Evolutionary conservation across 1,139 yeast species (phyloP), one percentile per base, ranked within the genome.

Genomic region (Taphrina pruni): DNA sequence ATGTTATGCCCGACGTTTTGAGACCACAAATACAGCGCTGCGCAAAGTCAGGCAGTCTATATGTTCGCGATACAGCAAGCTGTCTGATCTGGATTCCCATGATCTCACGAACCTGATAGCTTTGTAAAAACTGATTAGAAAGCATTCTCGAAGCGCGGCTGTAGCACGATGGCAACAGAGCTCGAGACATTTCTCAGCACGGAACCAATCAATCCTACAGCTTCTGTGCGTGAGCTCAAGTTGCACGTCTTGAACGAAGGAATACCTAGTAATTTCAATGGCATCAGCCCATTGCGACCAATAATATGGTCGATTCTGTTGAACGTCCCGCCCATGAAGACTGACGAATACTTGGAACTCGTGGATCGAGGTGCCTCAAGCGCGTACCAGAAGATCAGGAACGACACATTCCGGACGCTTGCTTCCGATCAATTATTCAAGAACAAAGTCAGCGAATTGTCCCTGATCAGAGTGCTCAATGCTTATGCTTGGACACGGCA

Each of bases 321-420:
- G 35, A 82, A 91, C 58, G 87, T 86, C 0, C 85, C 88, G 1
- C 88, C 89, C 51, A 82, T 84, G 60, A 81, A 86, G 8, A 68
- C 74, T 12, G 80, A 82, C 32, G 78, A 81, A 56, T 92, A 92
- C 76, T 71, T 86, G 43, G 79, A 82, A 12, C 78, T 89, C 38
- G 83, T 92, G 1, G 77, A 82, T 12, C 78, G 81, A 48, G 91
- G 92, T 0, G 86, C 89, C 1, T 82, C 85, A 4, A 77, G 80
- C 0, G 82, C 87, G 3, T 86, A 87, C 72, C 83, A 85, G 65
- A 92, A 92, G 78, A 92, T 92, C 72, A 84, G 88, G 71, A 90
- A 92, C 77, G 97, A 92, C 76, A 90, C 97, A 0, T 91, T 91
- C 75, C 80, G 97, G 68, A 92, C 97, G 0, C 82, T 92, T 73